Evolutionary conservation across 2,329 filamentous ascomycete species (phyloP).

Genomic region (Apiospora pterosperma): DNA sequence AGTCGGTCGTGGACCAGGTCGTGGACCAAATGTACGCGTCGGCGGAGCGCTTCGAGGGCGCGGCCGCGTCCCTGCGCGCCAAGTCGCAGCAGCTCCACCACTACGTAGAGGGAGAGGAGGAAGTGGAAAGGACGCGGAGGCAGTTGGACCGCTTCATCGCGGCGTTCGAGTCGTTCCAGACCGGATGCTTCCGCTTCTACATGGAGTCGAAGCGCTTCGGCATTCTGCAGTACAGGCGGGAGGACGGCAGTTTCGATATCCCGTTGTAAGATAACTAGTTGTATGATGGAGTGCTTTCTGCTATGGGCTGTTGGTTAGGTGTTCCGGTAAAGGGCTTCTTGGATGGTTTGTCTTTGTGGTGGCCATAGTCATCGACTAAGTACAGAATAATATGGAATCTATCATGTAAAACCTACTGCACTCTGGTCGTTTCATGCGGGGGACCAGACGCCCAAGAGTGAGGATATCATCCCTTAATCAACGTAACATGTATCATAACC

Average conservation of each 20-base stretch:
- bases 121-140: background rate
- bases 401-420: too few species aligned
- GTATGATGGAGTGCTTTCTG: background rate
- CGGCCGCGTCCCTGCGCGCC: slow-evolving; percentile 11
- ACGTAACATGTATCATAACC: too few species aligned
- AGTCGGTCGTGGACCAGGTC: slow-evolving; percentile 9
- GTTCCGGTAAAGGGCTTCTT: background rate
- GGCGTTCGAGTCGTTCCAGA: slow-evolving; percentile 16
- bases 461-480: too few species aligned
- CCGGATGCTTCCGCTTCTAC: slow-evolving; percentile 16
- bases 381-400: too few species aligned
- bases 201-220: slow-evolving; percentile 13
- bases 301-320: background rate
- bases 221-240: slow-evolving; percentile 9
- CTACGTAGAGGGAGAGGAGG: too few species aligned
- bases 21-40: slow-evolving; percentile 15
- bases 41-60: slow-evolving; percentile 12
- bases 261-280: slow-evolving; percentile 13
- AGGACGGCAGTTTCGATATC: slow-evolving; percentile 15
- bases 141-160: slow-evolving; percentile 12
- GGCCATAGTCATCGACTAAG: too few species aligned
- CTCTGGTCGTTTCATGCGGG: too few species aligned
- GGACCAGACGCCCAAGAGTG: too few species aligned
- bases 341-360: too few species aligned
- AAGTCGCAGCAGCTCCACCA: slow-evolving; percentile 9